phyloP scores from a whole-genome alignment of 2,329 filamentous ascomycete genomes.

The Zymoseptoria pseudotritici region DNA sequence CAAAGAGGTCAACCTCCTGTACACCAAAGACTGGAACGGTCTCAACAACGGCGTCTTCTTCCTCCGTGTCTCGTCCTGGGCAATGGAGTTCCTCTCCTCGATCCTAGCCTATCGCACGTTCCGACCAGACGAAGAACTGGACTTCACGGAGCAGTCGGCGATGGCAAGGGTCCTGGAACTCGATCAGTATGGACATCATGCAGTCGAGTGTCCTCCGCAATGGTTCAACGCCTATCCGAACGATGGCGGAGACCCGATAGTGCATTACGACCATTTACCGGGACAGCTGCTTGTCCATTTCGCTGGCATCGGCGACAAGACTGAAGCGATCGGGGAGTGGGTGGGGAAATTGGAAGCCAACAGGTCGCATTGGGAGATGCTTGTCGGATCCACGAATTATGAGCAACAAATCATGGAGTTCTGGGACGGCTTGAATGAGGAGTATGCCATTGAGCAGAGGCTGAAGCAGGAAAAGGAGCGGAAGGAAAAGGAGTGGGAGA shows the following conservation, averaged over 20 bases:
- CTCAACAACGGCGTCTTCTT: conserved; percentile 38
- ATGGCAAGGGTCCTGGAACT: conserved; percentile 32
- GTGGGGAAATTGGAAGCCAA: conserved; percentile 27
- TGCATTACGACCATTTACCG: conserved; percentile 28
- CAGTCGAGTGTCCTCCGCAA: conserved; percentile 31
- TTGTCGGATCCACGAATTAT: conserved; percentile 27
- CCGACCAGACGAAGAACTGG: conserved; percentile 28
- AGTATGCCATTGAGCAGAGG: neutral
- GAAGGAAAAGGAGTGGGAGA: neutral
- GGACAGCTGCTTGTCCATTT: conserved; percentile 39
- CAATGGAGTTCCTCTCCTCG: conserved; percentile 32
- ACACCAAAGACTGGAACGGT: conserved; percentile 34
- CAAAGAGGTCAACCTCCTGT: conserved; percentile 30
- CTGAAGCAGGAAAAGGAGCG: neutral
- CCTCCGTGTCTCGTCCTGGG: conserved; percentile 32
- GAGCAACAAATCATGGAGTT: conserved; percentile 28
- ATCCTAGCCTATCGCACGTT: conserved; percentile 33
- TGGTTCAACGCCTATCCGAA: conserved; percentile 39
- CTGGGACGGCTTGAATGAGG: conserved; percentile 16
- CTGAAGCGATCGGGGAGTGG: conserved; percentile 31
- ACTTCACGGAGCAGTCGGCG: conserved; percentile 34
- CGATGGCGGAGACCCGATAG: conserved; percentile 28
- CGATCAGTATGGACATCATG: conserved; percentile 22
- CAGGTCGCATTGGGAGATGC: conserved; percentile 29
- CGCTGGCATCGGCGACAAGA: conserved; percentile 29